Evolutionary conservation across 176 grass and related monocot genomes (phyloP), one percentile per base, ranked within the genome.

Genomic region (Rhipidocladum racemiflorum): DNA sequence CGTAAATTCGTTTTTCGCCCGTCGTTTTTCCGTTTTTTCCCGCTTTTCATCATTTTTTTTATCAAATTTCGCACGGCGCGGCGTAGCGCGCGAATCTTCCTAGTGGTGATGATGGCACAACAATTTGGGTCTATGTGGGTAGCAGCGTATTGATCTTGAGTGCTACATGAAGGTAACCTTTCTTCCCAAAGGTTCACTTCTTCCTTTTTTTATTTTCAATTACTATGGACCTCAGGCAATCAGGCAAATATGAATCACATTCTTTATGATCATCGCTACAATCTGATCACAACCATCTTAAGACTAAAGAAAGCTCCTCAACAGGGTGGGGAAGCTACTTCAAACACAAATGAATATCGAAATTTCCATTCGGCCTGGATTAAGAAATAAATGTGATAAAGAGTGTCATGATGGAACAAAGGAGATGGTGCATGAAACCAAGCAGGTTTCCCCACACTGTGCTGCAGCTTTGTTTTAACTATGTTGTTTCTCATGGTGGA

Each of bases 351-450:
- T 16, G 7, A 73, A 78, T 68, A 79, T 83, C 67, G 35, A 51
- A 93, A 90, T 88, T 81, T 56, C 71, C 78, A 75, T 90, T 68
- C 56, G 68, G 67, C 79, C 87, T 91, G 86, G 87, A 94, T 85
- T 84, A 81, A 85, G 72, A 89, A 91, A 94, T 86, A 94, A 94
- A 89, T 84, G 78, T 78, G 75, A 79, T 32, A 84, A n/a, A n/a
- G n/a, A 6, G 55, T 75, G 63, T 62, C 44, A 85, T 46, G 30
- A 53, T 34, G 50, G 50, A 79, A 70, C 61, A 91, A 82, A 67
- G 84, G 72, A 76, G 70, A 81, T 75, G 81, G 73, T 69, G 78
- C 83, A 77, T 42, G 32, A 77, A 89, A 85, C 85, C 87, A 56
- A 86, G 66, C 46, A 75, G 89, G 85, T 88, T 76, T 70, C 66